Evolutionary conservation across 352 stramenopile genomes (phyloP).

Genomic region (Phytophthora ramorum): DNA sequence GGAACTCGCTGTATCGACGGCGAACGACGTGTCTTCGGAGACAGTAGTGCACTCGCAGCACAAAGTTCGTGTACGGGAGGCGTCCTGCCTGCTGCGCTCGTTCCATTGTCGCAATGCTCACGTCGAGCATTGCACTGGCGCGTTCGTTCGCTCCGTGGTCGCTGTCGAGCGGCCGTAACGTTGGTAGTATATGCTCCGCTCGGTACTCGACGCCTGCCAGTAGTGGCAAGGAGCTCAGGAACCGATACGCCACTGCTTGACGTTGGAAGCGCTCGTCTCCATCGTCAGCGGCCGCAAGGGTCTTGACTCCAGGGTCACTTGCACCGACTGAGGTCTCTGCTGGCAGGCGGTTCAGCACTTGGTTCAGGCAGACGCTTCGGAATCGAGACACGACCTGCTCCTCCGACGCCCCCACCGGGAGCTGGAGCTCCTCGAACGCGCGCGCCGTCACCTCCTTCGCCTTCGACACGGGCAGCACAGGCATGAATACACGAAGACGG

Average conservation of each 20-base stretch:
- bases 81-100: constrained; percentile 55
- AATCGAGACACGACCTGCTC: constrained; percentile 62
- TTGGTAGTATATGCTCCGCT: constrained; percentile 53
- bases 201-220: constrained; percentile 28
- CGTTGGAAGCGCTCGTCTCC: constrained; percentile 54
- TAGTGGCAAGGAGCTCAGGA: constrained; percentile 63
- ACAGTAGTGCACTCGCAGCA: constrained; percentile 76
- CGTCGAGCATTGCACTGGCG: constrained; percentile 68
- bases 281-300: constrained; percentile 3
- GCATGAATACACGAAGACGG: constrained; percentile 11
- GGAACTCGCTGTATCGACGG: constrained; percentile 72
- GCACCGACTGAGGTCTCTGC: constrained; percentile 8
- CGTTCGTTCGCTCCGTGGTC: constrained; percentile 37
- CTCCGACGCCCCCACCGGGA: constrained; percentile 52
- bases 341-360: constrained; percentile 29
- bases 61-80: constrained; percentile 80
- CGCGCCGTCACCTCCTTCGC: constrained; percentile 48
- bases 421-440: constrained; percentile 66
- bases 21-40: constrained; percentile 72
- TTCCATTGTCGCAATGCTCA: constrained; percentile 69
- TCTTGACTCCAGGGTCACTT: constrained; percentile 12
- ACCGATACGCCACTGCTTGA: constrained; percentile 71
- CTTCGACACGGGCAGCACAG: constrained; percentile 20
- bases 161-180: constrained; percentile 51
- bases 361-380: constrained; percentile 54